Conservation (phyloP, 2,329 filamentous ascomycete species). For the Volutella citrinella region DNA sequence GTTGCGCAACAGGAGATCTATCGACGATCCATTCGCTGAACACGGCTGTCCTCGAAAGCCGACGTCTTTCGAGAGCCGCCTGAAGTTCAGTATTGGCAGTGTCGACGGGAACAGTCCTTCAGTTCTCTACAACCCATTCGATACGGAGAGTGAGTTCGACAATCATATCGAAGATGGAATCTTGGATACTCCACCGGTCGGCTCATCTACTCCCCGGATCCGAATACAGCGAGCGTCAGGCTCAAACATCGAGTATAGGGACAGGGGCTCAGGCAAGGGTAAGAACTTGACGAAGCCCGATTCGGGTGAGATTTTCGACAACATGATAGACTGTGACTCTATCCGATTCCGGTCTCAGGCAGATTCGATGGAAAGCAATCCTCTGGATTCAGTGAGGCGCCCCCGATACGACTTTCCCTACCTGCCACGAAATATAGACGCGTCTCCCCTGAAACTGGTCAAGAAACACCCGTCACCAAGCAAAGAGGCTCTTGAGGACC, state of each 20-base stretch:
- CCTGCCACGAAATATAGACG: neutral
- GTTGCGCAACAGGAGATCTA: constrained; percentile 20
- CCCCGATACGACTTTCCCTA: constrained; percentile 6
- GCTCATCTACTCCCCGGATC: constrained; percentile 37
- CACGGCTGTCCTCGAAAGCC: constrained; percentile 12
- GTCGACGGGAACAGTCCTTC: constrained; percentile 3
- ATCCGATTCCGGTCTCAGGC: neutral
- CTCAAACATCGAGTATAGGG: no score
- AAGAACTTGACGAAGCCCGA: constrained; percentile 11
- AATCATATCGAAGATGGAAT: constrained; percentile 37
- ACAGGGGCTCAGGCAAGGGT: no score
- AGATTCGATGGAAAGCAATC: neutral
- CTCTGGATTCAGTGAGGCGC: constrained; percentile 10
- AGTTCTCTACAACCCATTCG: constrained; percentile 27
- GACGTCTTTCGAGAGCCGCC: constrained; percentile 21
- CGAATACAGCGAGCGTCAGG: constrained; percentile 16
- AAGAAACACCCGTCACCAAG: constrained; percentile 47
- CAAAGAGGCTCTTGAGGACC: constrained; percentile 37
- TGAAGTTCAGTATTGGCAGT: constrained; percentile 12
- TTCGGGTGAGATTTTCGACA: no score
- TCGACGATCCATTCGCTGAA: constrained; percentile 31
- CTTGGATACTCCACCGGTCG: constrained; percentile 32
- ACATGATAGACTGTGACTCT: no score
- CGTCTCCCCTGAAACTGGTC: constrained; percentile 13
- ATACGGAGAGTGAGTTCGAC: constrained; percentile 37